Evolutionary conservation across 805 yeast genomes (phyloP).

Genomic region (Barnettozyma salicaria): DNA sequence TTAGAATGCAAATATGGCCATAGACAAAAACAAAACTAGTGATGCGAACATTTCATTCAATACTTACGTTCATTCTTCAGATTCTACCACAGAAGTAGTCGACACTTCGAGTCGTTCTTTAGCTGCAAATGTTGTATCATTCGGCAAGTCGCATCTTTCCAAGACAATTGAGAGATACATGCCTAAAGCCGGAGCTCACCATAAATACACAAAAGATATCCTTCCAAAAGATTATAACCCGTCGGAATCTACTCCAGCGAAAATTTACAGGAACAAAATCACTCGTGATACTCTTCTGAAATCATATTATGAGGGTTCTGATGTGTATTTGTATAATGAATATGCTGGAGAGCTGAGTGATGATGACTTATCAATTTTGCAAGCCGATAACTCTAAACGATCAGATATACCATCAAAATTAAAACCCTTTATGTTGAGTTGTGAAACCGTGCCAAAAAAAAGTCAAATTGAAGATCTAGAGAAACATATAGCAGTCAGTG

Average conservation of each 20-base stretch:
- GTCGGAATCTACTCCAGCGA: not conserved
- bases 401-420: not conserved
- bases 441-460: not conserved
- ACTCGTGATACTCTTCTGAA: not conserved
- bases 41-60: no score
- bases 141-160: no score
- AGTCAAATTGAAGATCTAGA: not conserved
- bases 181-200: no score
- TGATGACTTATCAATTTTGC: conserved; percentile 14
- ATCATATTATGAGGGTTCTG: conserved; percentile 7
- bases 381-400: not conserved
- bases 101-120: no score
- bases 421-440: not conserved
- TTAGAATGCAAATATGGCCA: no score
- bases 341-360: conserved; percentile 14
- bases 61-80: no score
- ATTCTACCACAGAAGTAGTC: no score
- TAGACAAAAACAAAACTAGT: no score
- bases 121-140: no score
- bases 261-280: not conserved
- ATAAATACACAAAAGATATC: no score
- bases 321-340: conserved; percentile 9
- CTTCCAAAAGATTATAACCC: conserved; percentile 1
- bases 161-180: no score
- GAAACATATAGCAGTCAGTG: not conserved